A percentile compares a stretch with the other conserved stretches of the same genome.
Conservation (phyloP, 116 monocot genomes). For the Dioscorea cayenensis region DNA sequence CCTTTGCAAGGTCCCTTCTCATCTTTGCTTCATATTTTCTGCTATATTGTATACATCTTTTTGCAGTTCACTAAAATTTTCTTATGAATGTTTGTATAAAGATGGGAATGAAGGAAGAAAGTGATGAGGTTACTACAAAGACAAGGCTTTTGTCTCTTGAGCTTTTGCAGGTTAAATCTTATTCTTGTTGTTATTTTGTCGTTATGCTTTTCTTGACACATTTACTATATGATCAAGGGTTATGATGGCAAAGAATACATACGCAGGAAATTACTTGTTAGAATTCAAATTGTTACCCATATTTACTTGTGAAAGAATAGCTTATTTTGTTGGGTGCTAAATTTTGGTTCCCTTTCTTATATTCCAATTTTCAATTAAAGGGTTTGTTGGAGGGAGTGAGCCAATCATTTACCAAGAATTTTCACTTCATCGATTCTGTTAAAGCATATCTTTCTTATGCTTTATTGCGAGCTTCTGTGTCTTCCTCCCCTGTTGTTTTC, state of each 20-base stretch:
- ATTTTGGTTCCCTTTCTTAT: neutral
- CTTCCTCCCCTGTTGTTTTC: slow-evolving; percentile 74
- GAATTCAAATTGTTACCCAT: neutral
- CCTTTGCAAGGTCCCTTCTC: slow-evolving; percentile 82
- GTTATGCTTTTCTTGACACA: neutral
- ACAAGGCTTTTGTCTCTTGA: slow-evolving; percentile 94
- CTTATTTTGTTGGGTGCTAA: neutral
- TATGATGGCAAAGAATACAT: neutral
- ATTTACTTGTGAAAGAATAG: neutral
- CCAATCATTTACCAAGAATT: slow-evolving; percentile 86
- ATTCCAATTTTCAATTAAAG: slow-evolving; percentile 27
- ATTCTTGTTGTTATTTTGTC: neutral
- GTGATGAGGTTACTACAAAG: slow-evolving; percentile 82
- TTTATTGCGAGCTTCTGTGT: slow-evolving; percentile 87
- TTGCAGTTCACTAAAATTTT: neutral
- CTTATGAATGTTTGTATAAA: slow-evolving; percentile 19
- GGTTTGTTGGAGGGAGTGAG: slow-evolving; percentile 91
- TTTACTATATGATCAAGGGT: neutral
- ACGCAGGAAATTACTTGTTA: neutral
- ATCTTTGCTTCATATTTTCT: slow-evolving; percentile 4
- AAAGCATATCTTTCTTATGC: slow-evolving; percentile 99
- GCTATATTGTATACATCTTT: neutral
- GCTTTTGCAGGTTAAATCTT: slow-evolving; percentile 73
- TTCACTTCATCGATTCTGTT: slow-evolving; percentile 94
- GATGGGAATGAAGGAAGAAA: slow-evolving; percentile 99